These are phyloP conservation scores for Torulaspora quercuum DNA, from an alignment of 805 yeast species.

Conservation along the genomic window DNA sequence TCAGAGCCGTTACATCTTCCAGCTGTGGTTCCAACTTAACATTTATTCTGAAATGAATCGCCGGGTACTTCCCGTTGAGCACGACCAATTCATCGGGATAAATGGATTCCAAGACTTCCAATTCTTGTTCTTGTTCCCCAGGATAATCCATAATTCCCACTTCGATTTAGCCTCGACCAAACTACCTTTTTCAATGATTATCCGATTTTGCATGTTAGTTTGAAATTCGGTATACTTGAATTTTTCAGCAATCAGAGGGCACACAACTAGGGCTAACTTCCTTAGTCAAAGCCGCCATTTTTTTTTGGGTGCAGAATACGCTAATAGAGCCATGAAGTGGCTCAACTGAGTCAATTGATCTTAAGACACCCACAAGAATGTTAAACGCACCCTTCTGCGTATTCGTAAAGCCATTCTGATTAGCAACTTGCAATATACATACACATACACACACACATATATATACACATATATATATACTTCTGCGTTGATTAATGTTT, in stretches of 20 bases:
- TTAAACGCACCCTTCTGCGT: constrained; percentile 5
- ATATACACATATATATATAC: constrained; percentile 2
- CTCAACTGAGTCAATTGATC: background rate
- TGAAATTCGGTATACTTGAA: too few species aligned
- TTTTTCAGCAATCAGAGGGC: background rate
- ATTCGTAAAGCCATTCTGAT: background rate
- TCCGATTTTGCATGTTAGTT: too few species aligned
- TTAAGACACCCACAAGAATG: constrained; percentile 3
- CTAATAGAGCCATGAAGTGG: background rate
- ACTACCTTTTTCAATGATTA: too few species aligned
- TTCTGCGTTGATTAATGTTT: too few species aligned
- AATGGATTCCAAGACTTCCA: constrained; percentile 84
- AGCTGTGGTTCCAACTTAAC: constrained; percentile 51
- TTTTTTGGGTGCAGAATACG: constrained; percentile 9
- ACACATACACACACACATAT: too few species aligned
- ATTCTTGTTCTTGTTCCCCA: constrained; percentile 86
- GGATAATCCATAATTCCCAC: constrained; percentile 73
- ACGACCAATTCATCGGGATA: constrained; percentile 79
- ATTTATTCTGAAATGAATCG: constrained; percentile 38
- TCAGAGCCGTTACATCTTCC: constrained; percentile 40
- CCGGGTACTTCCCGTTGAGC: constrained; percentile 49
- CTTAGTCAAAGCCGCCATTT: background rate
- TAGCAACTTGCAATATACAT: background rate
- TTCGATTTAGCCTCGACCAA: too few species aligned
- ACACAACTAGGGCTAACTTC: constrained; percentile 1